phyloP scores from a whole-genome alignment of 2,329 filamentous ascomycete species.

The Penicillium sp. region DNA sequence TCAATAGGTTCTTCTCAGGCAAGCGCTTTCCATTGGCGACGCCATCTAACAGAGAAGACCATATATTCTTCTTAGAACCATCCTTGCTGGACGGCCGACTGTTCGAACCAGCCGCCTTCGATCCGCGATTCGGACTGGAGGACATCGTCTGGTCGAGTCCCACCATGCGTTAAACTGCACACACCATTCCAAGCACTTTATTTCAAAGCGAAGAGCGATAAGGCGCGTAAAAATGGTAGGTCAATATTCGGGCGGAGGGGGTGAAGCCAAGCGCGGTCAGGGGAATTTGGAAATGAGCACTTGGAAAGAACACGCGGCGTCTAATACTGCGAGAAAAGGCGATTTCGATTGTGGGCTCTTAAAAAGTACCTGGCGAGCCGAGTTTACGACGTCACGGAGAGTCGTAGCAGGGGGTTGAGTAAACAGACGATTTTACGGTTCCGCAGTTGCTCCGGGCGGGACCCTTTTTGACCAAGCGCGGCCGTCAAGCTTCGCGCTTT shows the following conservation, averaged over 20 bases:
- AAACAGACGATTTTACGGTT: slow-evolving; percentile 29
- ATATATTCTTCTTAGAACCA: slow-evolving; percentile 76
- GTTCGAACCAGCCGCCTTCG: slow-evolving; percentile 31
- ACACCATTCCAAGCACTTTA: slow-evolving; percentile 33
- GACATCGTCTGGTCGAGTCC: slow-evolving; percentile 40
- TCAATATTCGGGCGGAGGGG: slow-evolving; percentile 20
- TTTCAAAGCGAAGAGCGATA: slow-evolving; percentile 1
- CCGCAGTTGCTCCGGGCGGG: slow-evolving; percentile 24
- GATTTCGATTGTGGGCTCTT: background rate
- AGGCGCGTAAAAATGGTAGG: slow-evolving; percentile 9
- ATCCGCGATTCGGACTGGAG: slow-evolving; percentile 37
- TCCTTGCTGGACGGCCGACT: slow-evolving; percentile 57
- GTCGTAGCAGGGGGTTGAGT: slow-evolving; percentile 20
- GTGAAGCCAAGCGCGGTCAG: slow-evolving; percentile 27
- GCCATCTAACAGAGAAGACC: slow-evolving; percentile 88
- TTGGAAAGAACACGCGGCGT: slow-evolving; percentile 1
- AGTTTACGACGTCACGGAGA: slow-evolving; percentile 11
- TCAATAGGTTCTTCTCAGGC: slow-evolving; percentile 85
- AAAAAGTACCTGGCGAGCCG: background rate
- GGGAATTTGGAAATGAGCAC: slow-evolving; percentile 26
- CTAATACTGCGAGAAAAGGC: background rate
- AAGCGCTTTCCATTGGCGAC: slow-evolving; percentile 87
- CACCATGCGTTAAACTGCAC: slow-evolving; percentile 34
- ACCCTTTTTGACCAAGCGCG: slow-evolving; percentile 11
- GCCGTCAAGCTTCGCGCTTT: slow-evolving; percentile 1